phyloP scores from a whole-genome alignment of 2,329 filamentous ascomycete genomes.

The Xylaria sp. region DNA sequence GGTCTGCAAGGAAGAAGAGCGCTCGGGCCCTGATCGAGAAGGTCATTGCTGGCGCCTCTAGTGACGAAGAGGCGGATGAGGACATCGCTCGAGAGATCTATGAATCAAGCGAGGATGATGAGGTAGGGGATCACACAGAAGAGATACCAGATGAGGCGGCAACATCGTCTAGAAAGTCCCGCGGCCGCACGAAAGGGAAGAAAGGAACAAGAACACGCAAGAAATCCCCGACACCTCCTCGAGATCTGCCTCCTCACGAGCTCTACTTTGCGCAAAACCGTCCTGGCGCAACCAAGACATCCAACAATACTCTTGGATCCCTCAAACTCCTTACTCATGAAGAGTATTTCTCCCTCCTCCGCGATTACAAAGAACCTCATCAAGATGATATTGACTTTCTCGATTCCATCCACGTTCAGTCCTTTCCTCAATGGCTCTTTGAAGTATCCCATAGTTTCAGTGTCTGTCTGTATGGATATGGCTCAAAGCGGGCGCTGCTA shows the following conservation, averaged over 20 bases:
- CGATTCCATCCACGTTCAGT: constrained; percentile 75
- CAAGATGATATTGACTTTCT: constrained; percentile 72
- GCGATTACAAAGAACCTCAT: constrained; percentile 71
- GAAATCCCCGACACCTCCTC: constrained; percentile 78
- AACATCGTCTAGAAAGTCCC: constrained; percentile 56
- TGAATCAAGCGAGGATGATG: constrained; percentile 59
- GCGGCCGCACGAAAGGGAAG: constrained; percentile 46
- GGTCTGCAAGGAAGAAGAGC: constrained; percentile 86
- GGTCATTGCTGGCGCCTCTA: constrained; percentile 65
- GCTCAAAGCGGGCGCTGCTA: constrained; percentile 81
- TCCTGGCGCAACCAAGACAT: constrained; percentile 80
- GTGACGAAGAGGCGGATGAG: constrained; percentile 75
- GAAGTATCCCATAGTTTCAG: constrained; percentile 88
- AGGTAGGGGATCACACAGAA: constrained; percentile 45
- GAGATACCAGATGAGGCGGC: constrained; percentile 38
- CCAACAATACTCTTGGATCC: constrained; percentile 79
- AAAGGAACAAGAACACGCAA: constrained; percentile 51
- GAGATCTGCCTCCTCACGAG: constrained; percentile 84
- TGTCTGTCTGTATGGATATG: constrained; percentile 89
- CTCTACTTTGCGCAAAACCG: constrained; percentile 94
- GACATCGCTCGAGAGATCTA: constrained; percentile 73
- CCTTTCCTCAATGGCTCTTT: constrained; percentile 91
- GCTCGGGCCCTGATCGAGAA: constrained; percentile 76
- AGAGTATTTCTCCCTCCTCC: constrained; percentile 79
- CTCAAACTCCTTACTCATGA: constrained; percentile 84